A percentile compares a stretch with the other conserved stretches of the same genome.
phyloP scores from a whole-genome alignment of 805 yeast genomes.

The Blastobotrys terrestris region DNA sequence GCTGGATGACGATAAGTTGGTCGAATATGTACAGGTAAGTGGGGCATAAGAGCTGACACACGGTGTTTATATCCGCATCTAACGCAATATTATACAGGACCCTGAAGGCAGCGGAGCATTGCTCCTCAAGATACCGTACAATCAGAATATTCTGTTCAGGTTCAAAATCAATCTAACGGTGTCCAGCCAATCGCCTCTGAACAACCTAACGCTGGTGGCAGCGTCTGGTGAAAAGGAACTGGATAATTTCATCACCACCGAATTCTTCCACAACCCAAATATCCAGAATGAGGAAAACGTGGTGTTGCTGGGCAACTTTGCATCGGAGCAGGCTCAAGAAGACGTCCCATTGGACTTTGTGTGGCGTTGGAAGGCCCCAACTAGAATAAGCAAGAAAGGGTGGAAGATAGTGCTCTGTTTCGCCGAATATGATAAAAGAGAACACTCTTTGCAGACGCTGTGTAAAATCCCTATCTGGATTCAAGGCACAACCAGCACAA shows the following conservation, averaged over 20 bases:
- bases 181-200: conserved; percentile 10
- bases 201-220: conserved; percentile 30
- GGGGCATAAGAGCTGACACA: neutral
- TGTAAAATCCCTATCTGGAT: conserved; percentile 32
- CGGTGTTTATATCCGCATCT: neutral
- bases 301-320: conserved; percentile 31
- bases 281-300: conserved; percentile 35
- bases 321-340: conserved; percentile 1
- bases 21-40: conserved; percentile 11
- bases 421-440: conserved; percentile 34
- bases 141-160: conserved; percentile 10
- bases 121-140: conserved; percentile 19
- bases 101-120: conserved; percentile 12
- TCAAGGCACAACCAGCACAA: conserved; percentile 14
- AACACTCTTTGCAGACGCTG: conserved; percentile 28
- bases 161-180: conserved; percentile 14
- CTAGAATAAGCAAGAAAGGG: conserved; percentile 20
- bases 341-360: conserved; percentile 22
- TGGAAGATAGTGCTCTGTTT: conserved; percentile 33
- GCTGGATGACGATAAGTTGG: conserved; percentile 1
- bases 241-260: conserved; percentile 29
- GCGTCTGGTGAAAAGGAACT: conserved; percentile 23
- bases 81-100: conserved; percentile 7
- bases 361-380: conserved; percentile 27
- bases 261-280: conserved; percentile 32